Percentiles rank a stretch among this genome's conserved stretches.
Evolutionary conservation across 805 yeast genomes (phyloP).

Genomic region (Starmerella stigmatis): DNA sequence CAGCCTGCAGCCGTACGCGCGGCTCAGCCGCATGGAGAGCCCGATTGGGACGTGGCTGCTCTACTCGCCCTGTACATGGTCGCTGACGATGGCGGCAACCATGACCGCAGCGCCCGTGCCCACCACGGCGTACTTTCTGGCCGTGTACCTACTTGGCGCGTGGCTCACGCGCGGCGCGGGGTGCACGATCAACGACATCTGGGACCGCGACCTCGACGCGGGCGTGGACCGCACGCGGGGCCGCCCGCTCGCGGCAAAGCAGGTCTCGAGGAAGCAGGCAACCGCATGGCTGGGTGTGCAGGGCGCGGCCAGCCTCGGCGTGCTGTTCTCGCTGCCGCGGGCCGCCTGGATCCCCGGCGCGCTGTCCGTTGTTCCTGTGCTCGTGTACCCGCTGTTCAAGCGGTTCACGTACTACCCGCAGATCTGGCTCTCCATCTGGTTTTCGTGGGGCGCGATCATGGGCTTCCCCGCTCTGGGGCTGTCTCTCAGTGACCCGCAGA

Average conservation of each 20-base stretch:
- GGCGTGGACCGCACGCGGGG: constrained; percentile 80
- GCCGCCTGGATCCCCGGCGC: constrained; percentile 80
- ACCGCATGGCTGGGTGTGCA: constrained; percentile 61
- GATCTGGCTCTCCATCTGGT: constrained; percentile 64
- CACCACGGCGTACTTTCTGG: constrained; percentile 50
- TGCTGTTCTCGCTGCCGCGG: constrained; percentile 58
- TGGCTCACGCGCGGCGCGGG: constrained; percentile 96
- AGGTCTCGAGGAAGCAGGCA: constrained; percentile 65
- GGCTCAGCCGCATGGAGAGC: constrained; percentile 79
- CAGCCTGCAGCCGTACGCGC: constrained; percentile 78
- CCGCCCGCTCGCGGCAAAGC: constrained; percentile 87
- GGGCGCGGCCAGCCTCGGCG: constrained; percentile 58
- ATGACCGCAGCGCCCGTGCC: constrained; percentile 53
- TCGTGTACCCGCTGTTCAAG: constrained; percentile 85
- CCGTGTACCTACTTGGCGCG: constrained; percentile 73
- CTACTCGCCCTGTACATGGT: constrained; percentile 82
- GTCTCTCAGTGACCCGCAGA: constrained; percentile 63
- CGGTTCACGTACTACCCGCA: constrained; percentile 96
- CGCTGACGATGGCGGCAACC: constrained; percentile 80
- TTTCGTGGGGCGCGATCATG: constrained; percentile 86
- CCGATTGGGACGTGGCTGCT: constrained; percentile 92
- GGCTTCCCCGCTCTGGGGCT: constrained; percentile 97
- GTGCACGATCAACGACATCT: constrained; percentile 84
- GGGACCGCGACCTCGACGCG: constrained; percentile 72
- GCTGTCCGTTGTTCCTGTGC: constrained; percentile 64